Percentiles rank a stretch among this genome's conserved stretches.
phyloP scores from a whole-genome alignment of 208 protist genomes.

The Acanthamoeba culbertsoni region DNA sequence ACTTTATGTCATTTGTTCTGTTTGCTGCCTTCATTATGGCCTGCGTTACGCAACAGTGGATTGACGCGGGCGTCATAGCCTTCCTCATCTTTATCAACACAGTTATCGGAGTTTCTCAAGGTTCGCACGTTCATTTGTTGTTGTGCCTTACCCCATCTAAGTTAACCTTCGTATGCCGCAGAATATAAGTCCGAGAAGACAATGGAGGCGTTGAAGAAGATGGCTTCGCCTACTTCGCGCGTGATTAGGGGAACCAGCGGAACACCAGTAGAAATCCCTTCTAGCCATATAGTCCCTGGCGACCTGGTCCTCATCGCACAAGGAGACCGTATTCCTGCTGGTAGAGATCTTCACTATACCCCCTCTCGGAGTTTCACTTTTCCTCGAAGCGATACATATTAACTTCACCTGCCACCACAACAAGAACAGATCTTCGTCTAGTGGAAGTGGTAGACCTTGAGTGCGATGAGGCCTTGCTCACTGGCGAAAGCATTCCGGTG shows the following conservation, averaged over 20 bases:
- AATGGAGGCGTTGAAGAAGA: slow-evolving; percentile 74
- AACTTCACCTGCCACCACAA: neutral
- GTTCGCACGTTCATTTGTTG: neutral
- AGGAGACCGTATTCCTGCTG: slow-evolving; percentile 93
- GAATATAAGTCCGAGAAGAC: slow-evolving; percentile 78
- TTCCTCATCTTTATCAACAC: slow-evolving; percentile 48
- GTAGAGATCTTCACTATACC: neutral
- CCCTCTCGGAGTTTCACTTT: too few species aligned
- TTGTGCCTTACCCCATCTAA: neutral
- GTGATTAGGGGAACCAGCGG: slow-evolving; percentile 61
- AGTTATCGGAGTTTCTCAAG: slow-evolving; percentile 51
- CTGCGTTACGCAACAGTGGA: neutral
- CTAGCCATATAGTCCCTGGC: slow-evolving; percentile 89
- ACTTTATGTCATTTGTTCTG: slow-evolving; percentile 53
- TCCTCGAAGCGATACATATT: too few species aligned
- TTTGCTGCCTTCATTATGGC: slow-evolving; percentile 39
- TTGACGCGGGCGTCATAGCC: slow-evolving; percentile 12
- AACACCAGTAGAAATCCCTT: slow-evolving; percentile 14
- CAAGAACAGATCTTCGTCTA: slow-evolving; percentile 87
- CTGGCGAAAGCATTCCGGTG: slow-evolving; percentile 87
- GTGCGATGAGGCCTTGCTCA: slow-evolving; percentile 91
- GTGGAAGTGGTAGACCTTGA: slow-evolving; percentile 68
- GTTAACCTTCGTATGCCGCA: neutral
- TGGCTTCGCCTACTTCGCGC: slow-evolving; percentile 68
- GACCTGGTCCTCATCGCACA: slow-evolving; percentile 92